Base-by-base conservation (phyloP, 106 monocot genomes). In the Hemerocallis citrina region DNA sequence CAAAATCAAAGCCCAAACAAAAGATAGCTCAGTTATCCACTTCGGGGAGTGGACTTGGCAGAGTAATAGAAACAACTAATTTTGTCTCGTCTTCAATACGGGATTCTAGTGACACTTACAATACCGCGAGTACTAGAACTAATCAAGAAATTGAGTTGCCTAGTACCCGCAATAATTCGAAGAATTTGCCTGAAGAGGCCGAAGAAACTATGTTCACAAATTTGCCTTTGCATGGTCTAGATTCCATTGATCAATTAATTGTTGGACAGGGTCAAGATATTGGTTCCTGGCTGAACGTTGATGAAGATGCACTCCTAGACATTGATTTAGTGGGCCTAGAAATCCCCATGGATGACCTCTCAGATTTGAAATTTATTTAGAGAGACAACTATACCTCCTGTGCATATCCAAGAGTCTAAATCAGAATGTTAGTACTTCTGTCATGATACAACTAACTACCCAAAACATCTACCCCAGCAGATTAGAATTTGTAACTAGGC, bases 341-440 rank as follows among this genome's bases (percentile, higher is more conserved):
- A 43, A 91, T 98, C 58, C 96, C 96, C 16, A 84, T 85, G 84
- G 96, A 98, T 62, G 91, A 98, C 62, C 81, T 98, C 31, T 76
- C 96, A 39, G 87, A 91, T 4, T 44, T 96, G 39, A 79, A 84
- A 74, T 62, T 89, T 87, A 45, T 94, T 52, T 72, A 35, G 62
- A 42, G 50, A 74, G 59, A 38, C 7, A 28, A 60, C 21, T 24
- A 65, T 49, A 58, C 54, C 4, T 49, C 66, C 38, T 57, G 74
- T 70, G 70, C 35, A 80, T 79, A 74, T 45, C 47, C 27, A 42
- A 57, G 52, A 74, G 55, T 67, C 37, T 79, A 68, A 62, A 52
- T 59, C 59, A 60, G 59, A 45, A 48, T 60, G 34, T 22, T 63
- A 57, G 49, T 57, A 48, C 23, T 57, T 56, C 33, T 55, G 52